Evolutionary conservation across 1,284 basidiomycete species (phyloP).

Genomic region (Cystobasidium slooffiae): DNA sequence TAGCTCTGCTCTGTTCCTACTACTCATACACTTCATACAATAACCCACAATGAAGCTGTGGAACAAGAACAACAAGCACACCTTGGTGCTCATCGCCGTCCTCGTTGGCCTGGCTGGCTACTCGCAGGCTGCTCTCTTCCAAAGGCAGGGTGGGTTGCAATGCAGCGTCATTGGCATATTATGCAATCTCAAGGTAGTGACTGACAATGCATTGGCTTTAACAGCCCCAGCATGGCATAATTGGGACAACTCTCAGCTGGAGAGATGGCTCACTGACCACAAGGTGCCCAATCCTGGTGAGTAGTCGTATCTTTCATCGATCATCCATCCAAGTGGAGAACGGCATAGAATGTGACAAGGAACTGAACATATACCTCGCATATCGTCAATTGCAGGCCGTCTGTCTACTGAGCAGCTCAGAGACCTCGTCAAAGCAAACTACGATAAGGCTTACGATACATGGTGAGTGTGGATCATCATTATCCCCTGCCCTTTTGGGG

Average conservation of each 20-base stretch:
- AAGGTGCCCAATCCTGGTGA: conserved; percentile 66
- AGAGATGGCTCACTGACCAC: conserved; percentile 72
- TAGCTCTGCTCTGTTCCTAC: not conserved
- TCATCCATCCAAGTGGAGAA: not conserved
- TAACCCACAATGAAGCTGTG: conserved; percentile 13
- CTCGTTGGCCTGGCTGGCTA: conserved; percentile 15
- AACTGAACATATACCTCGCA: not conserved
- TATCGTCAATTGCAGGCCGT: conserved; percentile 35
- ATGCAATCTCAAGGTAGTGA: too few species aligned
- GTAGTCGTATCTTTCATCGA: conserved; percentile 44
- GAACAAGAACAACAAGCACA: conserved; percentile 24
- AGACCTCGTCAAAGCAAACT: conserved; percentile 52
- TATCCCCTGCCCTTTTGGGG: not conserved
- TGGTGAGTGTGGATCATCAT: conserved; percentile 43
- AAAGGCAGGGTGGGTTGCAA: conserved; percentile 25
- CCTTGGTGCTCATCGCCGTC: conserved; percentile 28
- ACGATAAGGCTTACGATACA: conserved; percentile 47
- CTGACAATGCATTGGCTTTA: too few species aligned
- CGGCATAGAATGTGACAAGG: not conserved
- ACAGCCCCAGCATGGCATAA: conserved; percentile 44
- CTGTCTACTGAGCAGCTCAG: conserved; percentile 52
- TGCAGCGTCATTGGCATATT: too few species aligned
- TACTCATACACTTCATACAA: not conserved
- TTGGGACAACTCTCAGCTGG: conserved; percentile 70
- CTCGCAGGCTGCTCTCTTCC: conserved; percentile 36